Percentiles rank a stretch among this genome's conserved stretches.
Evolutionary conservation across 1,139 yeast genomes (phyloP).

Genomic region (Arxiozyma slooffiae): DNA sequence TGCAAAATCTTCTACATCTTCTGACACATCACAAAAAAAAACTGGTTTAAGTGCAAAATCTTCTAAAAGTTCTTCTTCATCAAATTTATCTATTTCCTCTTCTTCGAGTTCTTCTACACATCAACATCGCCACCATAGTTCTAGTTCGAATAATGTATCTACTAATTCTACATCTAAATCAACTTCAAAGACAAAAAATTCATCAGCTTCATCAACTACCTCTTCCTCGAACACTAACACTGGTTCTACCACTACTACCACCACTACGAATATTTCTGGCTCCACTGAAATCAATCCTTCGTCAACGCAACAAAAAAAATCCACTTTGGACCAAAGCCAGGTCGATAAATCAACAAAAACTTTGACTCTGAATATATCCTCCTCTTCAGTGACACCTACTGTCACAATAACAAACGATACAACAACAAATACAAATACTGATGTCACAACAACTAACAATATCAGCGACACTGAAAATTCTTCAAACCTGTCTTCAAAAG

Average conservation of each 20-base stretch:
- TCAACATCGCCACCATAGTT: slow-evolving; percentile 1
- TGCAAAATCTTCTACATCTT: not conserved
- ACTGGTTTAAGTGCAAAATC: slow-evolving; percentile 2
- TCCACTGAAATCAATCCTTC: not conserved
- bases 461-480: not conserved
- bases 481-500: not conserved
- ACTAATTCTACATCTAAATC: not conserved
- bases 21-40: not conserved
- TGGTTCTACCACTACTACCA: not conserved
- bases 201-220: not conserved
- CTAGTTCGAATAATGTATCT: slow-evolving; percentile 1
- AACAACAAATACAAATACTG: not conserved
- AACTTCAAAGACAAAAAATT: not conserved
- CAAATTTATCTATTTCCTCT: slow-evolving; percentile 2
- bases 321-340: not conserved
- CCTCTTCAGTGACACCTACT: slow-evolving; percentile 3
- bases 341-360: not conserved
- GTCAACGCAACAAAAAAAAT: not conserved
- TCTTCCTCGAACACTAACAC: no score
- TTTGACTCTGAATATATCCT: not conserved
- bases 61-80: not conserved
- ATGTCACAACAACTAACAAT: not conserved
- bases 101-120: slow-evolving; percentile 1
- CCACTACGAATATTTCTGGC: not conserved
- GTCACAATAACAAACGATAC: slow-evolving; percentile 5